Evolutionary conservation across 129 eudicot genomes (phyloP), one percentile per base, ranked within the genome.

Genomic region (Gnaphalium uliginosum): DNA sequence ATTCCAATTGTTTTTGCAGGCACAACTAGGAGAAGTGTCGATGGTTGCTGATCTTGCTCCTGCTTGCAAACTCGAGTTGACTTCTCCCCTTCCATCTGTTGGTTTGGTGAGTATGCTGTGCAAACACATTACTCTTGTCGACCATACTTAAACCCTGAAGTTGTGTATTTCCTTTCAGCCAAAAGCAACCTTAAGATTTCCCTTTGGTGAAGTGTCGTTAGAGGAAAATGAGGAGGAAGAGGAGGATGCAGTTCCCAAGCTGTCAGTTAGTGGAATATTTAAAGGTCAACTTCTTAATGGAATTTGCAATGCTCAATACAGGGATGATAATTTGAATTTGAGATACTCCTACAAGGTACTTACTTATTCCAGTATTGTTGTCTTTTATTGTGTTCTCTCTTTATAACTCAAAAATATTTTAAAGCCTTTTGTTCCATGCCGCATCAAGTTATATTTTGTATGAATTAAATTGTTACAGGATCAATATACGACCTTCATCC

Each of bases 31-130:
- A 78, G 85, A 94, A 78, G 77, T 94, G 74, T 75, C 91, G 18
- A 62, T 94, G 89, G 84, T 81, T 79, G 96, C 98, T 39, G 92
- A 94, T 87, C 87, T 90, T 81, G 89, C 91, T 59, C 93, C 98
- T 59, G 88, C 85, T 81, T 90, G 81, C 87, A 88, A 88, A 78
- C 62, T 94, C 32, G 84, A 87, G 77, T 62, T 94, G 78, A 79
- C 91, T 48, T 86, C 97, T 63, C 79, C 87, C 73, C 75, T 88
- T 85, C 97, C 97, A 41, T 78, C 90, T 66, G 69, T 29, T 64
- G 93, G 89, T 83, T 78, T 85, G 96, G 98, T 93, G 62, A 90
- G 96, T 71, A 8, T 71, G 30, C 46, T 54, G n/a, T n/a, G 21
- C 8, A 23, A 37, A 13, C 17, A 13, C n/a, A 46, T 46, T 2